phyloP scores from a whole-genome alignment of 192 early-diverging fungal genomes.

The Gorgonomyces haynaldii region DNA sequence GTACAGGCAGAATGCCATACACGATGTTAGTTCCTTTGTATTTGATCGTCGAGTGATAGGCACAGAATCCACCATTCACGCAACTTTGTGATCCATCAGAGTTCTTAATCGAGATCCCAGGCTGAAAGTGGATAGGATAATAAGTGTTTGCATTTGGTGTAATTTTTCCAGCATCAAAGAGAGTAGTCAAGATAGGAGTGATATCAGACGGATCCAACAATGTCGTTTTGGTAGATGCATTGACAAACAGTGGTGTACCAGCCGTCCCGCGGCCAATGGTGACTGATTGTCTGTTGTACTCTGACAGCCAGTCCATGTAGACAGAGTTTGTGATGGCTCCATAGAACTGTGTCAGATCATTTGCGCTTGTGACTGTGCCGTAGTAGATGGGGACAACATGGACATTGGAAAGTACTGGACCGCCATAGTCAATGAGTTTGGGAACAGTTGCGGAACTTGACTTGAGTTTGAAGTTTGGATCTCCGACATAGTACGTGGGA shows the following conservation, averaged over 20 bases:
- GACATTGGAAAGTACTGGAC: conserved; percentile 15
- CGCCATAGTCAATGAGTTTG: conserved; percentile 17
- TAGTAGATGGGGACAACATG: conserved; percentile 13
- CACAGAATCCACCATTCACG: conserved; percentile 21
- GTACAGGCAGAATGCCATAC: conserved; percentile 16
- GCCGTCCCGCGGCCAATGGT: conserved; percentile 10
- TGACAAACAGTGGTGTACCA: conserved; percentile 1
- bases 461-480: too few species aligned
- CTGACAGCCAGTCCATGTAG: conserved; percentile 9
- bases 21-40: conserved; percentile 11
- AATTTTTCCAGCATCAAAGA: conserved; percentile 4
- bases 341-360: conserved; percentile 7
- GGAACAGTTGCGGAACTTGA: background rate
- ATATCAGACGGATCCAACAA: background rate
- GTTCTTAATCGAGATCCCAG: background rate
- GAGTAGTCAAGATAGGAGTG: background rate
- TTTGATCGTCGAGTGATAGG: conserved; percentile 20
- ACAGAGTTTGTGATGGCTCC: background rate
- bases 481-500: too few species aligned
- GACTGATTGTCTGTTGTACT: conserved; percentile 12
- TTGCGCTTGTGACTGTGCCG: conserved; percentile 1
- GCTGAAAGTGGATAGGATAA: conserved; percentile 24
- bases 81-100: conserved; percentile 1
- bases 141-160: conserved; percentile 21
- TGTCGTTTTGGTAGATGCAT: background rate